Conservation (phyloP, 2,329 filamentous ascomycete species). For the Rosellinia necatrix region DNA sequence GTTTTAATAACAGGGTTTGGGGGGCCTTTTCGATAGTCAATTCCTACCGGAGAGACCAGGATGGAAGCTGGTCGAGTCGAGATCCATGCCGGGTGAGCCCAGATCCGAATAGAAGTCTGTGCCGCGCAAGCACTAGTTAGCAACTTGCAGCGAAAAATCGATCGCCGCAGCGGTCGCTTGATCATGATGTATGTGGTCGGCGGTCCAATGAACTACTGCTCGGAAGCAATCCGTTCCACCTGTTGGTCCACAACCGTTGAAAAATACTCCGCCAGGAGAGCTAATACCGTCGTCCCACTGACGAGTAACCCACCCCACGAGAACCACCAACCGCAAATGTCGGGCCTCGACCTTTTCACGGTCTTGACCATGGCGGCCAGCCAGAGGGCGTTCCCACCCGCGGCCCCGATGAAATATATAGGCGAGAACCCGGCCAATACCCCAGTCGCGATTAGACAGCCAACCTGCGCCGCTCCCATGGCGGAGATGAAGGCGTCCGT, state of each 20-base stretch:
- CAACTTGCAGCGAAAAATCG: not conserved
- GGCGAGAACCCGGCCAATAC: slow-evolving; percentile 27
- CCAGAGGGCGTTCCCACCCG: slow-evolving; percentile 27
- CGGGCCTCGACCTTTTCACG: slow-evolving; percentile 27
- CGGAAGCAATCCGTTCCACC: not conserved
- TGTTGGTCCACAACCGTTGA: not conserved
- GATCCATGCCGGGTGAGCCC: too few relatives aligned
- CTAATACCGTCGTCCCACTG: slow-evolving; percentile 29
- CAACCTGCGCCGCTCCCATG: slow-evolving; percentile 26
- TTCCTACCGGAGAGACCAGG: not conserved
- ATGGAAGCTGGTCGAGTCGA: not conserved
- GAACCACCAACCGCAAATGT: slow-evolving; percentile 33
- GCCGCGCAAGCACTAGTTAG: not conserved
- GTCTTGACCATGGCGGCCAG: slow-evolving; percentile 29
- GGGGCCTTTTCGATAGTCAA: not conserved
- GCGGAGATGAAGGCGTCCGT: slow-evolving; percentile 26
- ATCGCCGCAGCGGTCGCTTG: too few relatives aligned
- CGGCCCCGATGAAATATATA: slow-evolving; percentile 24
- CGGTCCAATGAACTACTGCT: too few relatives aligned
- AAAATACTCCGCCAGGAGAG: slow-evolving; percentile 27
- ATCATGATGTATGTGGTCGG: too few relatives aligned
- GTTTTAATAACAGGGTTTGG: not conserved
- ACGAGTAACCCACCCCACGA: slow-evolving; percentile 32
- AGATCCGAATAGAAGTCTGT: not conserved
- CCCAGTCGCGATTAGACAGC: slow-evolving; percentile 23